phyloP scores from a whole-genome alignment of 345 rosid species.

The Hypericum androsaemum region DNA sequence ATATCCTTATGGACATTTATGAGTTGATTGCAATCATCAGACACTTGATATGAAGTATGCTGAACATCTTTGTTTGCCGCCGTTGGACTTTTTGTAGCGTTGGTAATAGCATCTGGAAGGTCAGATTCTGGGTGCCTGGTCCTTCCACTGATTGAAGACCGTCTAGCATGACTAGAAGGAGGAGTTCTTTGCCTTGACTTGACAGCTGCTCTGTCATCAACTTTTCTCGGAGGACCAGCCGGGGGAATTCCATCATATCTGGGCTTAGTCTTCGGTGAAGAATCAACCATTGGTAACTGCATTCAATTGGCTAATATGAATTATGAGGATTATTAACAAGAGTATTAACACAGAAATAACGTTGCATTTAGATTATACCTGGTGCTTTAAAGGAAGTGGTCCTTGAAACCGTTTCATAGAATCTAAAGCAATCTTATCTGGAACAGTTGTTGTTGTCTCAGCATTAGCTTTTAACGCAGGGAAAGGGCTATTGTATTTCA shows the following conservation, averaged over 20 bases:
- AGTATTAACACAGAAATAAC: slow-evolving; percentile 6
- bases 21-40: slow-evolving; percentile 10
- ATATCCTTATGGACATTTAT: slow-evolving; percentile 23
- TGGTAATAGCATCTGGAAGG: slow-evolving; percentile 28
- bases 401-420: slow-evolving; percentile 37
- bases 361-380: slow-evolving; percentile 32
- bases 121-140: slow-evolving; percentile 44
- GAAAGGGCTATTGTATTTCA: slow-evolving; percentile 37
- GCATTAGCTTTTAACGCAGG: slow-evolving; percentile 45
- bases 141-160: slow-evolving; percentile 43
- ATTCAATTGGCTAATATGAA: background rate
- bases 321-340: slow-evolving; percentile 5
- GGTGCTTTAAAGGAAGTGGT: slow-evolving; percentile 56
- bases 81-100: slow-evolving; percentile 27
- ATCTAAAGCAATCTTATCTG: slow-evolving; percentile 46
- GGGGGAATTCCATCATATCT: slow-evolving; percentile 64
- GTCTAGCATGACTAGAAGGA: slow-evolving; percentile 44
- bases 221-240: slow-evolving; percentile 34
- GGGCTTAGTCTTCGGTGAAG: slow-evolving; percentile 55
- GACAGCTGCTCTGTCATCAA: slow-evolving; percentile 34
- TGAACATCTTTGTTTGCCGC: slow-evolving; percentile 31
- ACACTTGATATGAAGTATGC: slow-evolving; percentile 20
- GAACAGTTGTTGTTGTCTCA: slow-evolving; percentile 28
- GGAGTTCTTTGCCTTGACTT: slow-evolving; percentile 76
- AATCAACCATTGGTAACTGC: slow-evolving; percentile 60